Evolutionary conservation across 176 grass and related monocot genomes (phyloP).

Genomic region (Melocanna baccifera): DNA sequence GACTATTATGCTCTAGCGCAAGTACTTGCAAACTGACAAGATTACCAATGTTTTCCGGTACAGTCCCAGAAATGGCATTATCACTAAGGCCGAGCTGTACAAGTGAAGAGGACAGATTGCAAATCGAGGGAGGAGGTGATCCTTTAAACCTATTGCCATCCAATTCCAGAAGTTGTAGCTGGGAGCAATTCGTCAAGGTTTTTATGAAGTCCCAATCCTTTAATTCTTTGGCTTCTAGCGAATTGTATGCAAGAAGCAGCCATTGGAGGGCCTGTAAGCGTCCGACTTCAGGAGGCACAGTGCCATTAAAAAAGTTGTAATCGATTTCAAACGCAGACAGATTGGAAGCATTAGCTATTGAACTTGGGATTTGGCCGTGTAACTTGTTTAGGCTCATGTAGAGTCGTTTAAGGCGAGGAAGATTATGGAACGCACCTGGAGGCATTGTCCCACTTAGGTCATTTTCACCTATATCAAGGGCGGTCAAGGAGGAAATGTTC

Average conservation of each 20-base stretch:
- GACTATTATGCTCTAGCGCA: neutral
- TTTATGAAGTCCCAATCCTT: slow-evolving; percentile 31
- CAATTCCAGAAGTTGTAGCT: slow-evolving; percentile 31
- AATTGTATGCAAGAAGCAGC: neutral
- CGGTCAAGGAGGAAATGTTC: slow-evolving; percentile 9
- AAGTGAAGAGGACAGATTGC: slow-evolving; percentile 28
- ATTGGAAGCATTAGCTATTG: slow-evolving; percentile 31
- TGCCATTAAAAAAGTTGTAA: slow-evolving; percentile 12
- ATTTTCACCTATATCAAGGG: neutral
- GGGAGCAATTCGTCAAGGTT: neutral
- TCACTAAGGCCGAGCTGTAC: neutral
- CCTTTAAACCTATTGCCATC: slow-evolving; percentile 5
- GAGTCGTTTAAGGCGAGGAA: neutral
- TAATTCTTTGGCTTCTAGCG: slow-evolving; percentile 5
- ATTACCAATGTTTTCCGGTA: slow-evolving; percentile 36
- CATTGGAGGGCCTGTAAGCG: neutral
- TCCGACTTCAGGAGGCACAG: slow-evolving; percentile 11
- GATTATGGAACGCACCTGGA: neutral
- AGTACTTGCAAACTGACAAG: slow-evolving; percentile 2
- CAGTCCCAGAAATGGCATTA: neutral
- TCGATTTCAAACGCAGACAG: neutral
- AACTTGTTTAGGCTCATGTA: slow-evolving; percentile 19
- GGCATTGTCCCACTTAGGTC: neutral
- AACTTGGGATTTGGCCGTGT: slow-evolving; percentile 14
- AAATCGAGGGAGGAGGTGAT: neutral